Conservation (phyloP, 2,329 filamentous ascomycete species). For the Penicillium concentricum region DNA sequence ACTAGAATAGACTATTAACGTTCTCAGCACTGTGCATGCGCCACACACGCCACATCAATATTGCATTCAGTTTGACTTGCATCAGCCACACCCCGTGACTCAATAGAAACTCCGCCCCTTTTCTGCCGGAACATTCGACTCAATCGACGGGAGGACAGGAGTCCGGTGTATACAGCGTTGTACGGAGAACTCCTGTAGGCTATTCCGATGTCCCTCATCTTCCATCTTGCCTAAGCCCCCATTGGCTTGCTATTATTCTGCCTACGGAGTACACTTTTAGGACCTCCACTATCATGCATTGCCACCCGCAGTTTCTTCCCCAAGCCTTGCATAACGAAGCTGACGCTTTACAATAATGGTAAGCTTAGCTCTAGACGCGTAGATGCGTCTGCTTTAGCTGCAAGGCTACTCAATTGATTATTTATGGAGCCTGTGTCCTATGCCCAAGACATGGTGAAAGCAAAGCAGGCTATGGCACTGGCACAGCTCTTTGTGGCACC, state of each 20-base stretch:
- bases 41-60: constrained; percentile 6
- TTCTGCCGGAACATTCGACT: not conserved
- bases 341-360: not conserved
- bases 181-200: not conserved
- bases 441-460: not conserved
- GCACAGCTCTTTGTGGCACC: not conserved
- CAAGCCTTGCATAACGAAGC: not conserved
- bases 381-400: not conserved
- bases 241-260: constrained; percentile 2
- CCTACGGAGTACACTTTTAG: not conserved
- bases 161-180: not conserved
- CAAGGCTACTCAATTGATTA: constrained; percentile 5
- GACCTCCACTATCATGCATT: not conserved
- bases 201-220: not conserved
- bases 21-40: constrained; percentile 1
- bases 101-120: constrained; percentile 6
- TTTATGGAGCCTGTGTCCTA: not conserved
- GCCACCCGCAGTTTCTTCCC: not conserved
- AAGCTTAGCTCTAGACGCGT: not conserved
- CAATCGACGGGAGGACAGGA: not conserved
- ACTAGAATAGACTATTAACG: not conserved
- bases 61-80: not conserved
- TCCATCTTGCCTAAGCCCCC: not conserved
- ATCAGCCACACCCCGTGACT: constrained; percentile 7
- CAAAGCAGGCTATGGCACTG: not conserved